Percentiles rank a stretch among this genome's conserved stretches.
phyloP scores from a whole-genome alignment of 163 green algal species.

The Picocystis sp. region DNA sequence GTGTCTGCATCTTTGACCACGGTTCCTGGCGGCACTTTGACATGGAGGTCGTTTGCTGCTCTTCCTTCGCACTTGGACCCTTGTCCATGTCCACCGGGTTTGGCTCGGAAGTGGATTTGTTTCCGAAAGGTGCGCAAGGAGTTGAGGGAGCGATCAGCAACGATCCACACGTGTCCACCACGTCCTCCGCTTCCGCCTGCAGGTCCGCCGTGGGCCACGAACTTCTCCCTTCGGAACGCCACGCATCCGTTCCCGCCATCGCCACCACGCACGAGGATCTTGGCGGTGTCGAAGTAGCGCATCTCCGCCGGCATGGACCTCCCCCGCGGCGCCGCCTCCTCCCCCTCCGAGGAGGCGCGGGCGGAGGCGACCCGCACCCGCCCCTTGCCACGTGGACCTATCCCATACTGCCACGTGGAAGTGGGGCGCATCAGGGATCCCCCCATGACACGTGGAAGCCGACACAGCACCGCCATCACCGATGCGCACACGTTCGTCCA shows the following conservation, averaged over 20 bases:
- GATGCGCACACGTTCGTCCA: too few relatives aligned
- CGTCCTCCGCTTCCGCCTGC: constrained; percentile 67
- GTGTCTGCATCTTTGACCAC: constrained; percentile 41
- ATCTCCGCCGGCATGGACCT: constrained; percentile 45
- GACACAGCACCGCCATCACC: too few relatives aligned
- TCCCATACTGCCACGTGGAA: too few relatives aligned
- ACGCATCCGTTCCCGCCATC: constrained; percentile 80
- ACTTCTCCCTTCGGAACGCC: constrained; percentile 85
- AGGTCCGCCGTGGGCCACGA: constrained; percentile 67
- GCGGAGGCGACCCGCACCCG: too few relatives aligned
- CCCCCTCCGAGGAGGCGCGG: too few relatives aligned
- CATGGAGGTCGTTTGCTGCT: constrained; percentile 29
- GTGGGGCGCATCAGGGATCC: too few relatives aligned
- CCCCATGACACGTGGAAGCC: too few relatives aligned
- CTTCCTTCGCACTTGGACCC: constrained; percentile 44
- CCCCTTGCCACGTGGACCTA: too few relatives aligned
- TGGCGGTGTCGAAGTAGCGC: constrained; percentile 74
- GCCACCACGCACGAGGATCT: constrained; percentile 66
- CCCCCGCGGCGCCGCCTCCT: too few relatives aligned
- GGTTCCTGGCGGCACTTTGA: constrained; percentile 60
- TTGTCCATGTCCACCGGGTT: constrained; percentile 24
- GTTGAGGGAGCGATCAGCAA: constrained; percentile 58
- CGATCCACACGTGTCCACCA: constrained; percentile 68
- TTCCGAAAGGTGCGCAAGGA: constrained; percentile 57
- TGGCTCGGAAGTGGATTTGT: constrained; percentile 45